These are phyloP conservation scores for Pterocarpus santalinus DNA, from an alignment of 306 rosid genomes.

Conservation along the genomic window DNA sequence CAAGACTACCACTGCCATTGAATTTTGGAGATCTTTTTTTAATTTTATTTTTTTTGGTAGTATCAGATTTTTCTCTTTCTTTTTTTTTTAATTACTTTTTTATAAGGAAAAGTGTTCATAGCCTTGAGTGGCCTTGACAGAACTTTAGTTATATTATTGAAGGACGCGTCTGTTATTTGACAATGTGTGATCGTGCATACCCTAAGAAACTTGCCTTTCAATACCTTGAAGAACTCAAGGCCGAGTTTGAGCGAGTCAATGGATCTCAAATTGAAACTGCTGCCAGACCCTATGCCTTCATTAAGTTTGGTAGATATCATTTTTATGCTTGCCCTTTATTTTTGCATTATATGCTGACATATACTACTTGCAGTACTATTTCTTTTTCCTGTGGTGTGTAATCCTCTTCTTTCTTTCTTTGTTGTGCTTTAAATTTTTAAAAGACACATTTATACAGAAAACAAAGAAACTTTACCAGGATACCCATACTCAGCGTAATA, in stretches of 20 bases:
- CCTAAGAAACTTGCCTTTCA: constrained; percentile 99
- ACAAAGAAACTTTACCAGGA: constrained; percentile 99
- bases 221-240: constrained; percentile 97
- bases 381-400: constrained; percentile 40
- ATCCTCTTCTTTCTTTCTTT: not conserved
- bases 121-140: constrained; percentile 66
- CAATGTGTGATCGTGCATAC: constrained; percentile 98
- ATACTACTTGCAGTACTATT: constrained; percentile 25
- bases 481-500: constrained; percentile 94
- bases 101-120: constrained; percentile 27
- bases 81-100: constrained; percentile 7
- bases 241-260: constrained; percentile 94
- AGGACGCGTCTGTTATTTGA: constrained; percentile 98
- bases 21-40: not conserved
- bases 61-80: not conserved
- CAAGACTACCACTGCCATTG: not conserved
- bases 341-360: not conserved
- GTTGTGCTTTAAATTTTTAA: constrained; percentile 47
- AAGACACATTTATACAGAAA: constrained; percentile 95
- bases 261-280: constrained; percentile 98
- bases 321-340: constrained; percentile 18
- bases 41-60: no score
- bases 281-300: constrained; percentile 99
- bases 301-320: constrained; percentile 82
- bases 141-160: constrained; percentile 83